phyloP scores from a whole-genome alignment of 1,284 basidiomycete genomes.

The Cutaneotrichosporon sp. region DNA sequence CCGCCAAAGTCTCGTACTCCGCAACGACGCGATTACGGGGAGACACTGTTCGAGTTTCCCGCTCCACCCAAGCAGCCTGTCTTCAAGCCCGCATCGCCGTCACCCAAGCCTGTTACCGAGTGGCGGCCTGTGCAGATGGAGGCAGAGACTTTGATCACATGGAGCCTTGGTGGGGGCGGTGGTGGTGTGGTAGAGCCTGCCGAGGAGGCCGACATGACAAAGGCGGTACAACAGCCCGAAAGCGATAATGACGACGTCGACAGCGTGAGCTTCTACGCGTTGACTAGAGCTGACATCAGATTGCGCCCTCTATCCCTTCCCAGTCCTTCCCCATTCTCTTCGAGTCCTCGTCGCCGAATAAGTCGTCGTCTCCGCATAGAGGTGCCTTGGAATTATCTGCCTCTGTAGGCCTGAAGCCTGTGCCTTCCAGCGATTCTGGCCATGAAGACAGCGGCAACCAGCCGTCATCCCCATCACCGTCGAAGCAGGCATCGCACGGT shows the following conservation, averaged over 20 bases:
- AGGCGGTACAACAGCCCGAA: not conserved
- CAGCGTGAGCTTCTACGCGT: slow-evolving; percentile 14
- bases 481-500: too few species aligned
- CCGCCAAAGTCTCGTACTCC: slow-evolving; percentile 23
- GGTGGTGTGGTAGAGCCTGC: not conserved
- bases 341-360: not conserved
- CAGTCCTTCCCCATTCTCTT: slow-evolving; percentile 25
- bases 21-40: slow-evolving; percentile 7
- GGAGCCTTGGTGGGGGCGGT: slow-evolving; percentile 26
- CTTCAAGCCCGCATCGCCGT: slow-evolving; percentile 4
- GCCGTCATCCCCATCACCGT: too few species aligned
- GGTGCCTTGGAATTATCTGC: too few species aligned
- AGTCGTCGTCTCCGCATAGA: not conserved
- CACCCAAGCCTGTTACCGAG: not conserved
- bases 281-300: slow-evolving; percentile 18
- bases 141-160: slow-evolving; percentile 38
- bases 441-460: too few species aligned
- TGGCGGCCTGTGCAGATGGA: slow-evolving; percentile 35
- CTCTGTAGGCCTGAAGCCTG: not conserved
- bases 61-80: slow-evolving; percentile 20
- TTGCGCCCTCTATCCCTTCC: slow-evolving; percentile 18
- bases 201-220: not conserved
- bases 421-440: too few species aligned
- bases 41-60: slow-evolving; percentile 25
- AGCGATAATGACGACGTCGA: slow-evolving; percentile 13